These are phyloP conservation scores for Lepidium africanum DNA, from an alignment of 345 rosid genomes.

Conservation along the genomic window DNA sequence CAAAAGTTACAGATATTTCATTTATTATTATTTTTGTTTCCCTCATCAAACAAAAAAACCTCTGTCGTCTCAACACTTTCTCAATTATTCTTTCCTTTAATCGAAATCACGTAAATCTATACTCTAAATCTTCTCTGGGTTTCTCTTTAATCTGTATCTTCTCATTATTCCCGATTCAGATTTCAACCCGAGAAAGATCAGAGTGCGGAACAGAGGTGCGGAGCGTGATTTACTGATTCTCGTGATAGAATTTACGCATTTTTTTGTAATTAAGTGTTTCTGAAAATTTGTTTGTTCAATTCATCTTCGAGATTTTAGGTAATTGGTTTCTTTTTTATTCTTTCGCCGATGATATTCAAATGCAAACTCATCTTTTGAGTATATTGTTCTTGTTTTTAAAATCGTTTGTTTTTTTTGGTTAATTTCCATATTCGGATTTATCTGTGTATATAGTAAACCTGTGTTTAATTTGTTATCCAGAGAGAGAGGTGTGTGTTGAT, in stretches of 20 bases:
- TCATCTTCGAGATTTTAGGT: background rate
- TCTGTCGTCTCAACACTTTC: background rate
- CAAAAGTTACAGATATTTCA: background rate
- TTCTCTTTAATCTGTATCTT: background rate
- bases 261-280: background rate
- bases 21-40: background rate
- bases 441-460: no score
- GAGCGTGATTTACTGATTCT: background rate
- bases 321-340: background rate
- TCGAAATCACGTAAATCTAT: background rate
- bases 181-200: background rate
- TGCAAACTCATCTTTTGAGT: no score
- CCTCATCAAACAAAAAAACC: slow-evolving; percentile 15
- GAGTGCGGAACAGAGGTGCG: background rate
- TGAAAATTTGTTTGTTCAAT: background rate
- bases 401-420: no score
- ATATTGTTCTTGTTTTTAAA: no score
- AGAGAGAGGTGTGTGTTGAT: background rate
- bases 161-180: background rate
- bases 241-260: background rate
- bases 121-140: background rate
- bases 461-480: background rate
- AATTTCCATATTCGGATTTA: no score
- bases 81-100: background rate
- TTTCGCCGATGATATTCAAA: background rate